Evolutionary conservation across 2,329 filamentous ascomycete genomes (phyloP), one percentile per base, ranked within the genome.

Genomic region (Alternaria brassicae): DNA sequence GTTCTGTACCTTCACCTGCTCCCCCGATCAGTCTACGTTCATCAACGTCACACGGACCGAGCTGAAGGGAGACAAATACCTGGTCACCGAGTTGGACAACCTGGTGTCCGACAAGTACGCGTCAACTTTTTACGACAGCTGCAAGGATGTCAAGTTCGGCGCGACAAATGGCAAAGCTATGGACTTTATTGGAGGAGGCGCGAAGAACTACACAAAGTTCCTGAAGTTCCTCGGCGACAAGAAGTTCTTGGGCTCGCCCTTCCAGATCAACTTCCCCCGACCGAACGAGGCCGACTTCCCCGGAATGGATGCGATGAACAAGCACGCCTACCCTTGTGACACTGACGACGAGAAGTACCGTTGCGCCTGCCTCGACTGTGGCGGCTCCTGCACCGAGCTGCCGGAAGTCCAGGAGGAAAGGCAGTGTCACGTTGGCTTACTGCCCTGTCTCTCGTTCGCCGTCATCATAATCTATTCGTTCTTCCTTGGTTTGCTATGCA

Each of bases 121-220:
- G 41, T 84, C 86, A 8, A 93, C 91, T 1, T 96, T 99, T 81
- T 99, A 93, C 77, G 86, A 97, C 78, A 99, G 95, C 80, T 99
- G 95, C 83, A 98, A 98, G 80, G 93, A 99, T 77, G 94, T 99
- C 79, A 99, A 99, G 76, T 97, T 98, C 72, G 95, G 95, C 34
- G 91, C 93, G 6, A 93, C 94, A 40, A 97, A 97, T 74, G 90
- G 91, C 61, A 93, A 90, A 72, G 95, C 94, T 15, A 99, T 99
- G 86, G 90, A 94, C 70, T 89, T 99, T 69, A 98, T 99, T 61
- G 96, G 95, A 30, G 95, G 95, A 15, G 93, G 94, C 15, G 95
- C 95, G 12, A 94, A 93, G 78, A 91, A 97, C 75, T 96, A 94
- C 77, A 87, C 88, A 0, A 86, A 91, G 40, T 91, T 99, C 68